Conservation (phyloP, 192 early-diverging fungal genomes). For the Coemansia sp. region DNA sequence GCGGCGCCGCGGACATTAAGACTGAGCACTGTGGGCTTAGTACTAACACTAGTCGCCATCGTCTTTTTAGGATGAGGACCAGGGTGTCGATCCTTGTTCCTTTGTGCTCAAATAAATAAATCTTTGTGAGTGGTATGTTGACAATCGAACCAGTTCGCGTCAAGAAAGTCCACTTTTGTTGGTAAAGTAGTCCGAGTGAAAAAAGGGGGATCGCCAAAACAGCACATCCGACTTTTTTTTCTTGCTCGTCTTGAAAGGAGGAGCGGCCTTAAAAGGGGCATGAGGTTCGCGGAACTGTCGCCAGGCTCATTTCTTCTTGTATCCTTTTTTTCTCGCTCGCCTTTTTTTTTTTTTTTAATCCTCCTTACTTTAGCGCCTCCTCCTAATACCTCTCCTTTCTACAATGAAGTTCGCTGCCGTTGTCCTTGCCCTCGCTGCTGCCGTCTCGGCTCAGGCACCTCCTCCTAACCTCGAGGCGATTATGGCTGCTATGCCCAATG, state of each 20-base stretch:
- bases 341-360: background rate
- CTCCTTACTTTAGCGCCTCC: background rate
- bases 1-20: background rate
- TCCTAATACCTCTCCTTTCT: background rate
- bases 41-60: background rate
- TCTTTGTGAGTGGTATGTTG: background rate
- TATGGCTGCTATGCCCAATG: constrained; percentile 29
- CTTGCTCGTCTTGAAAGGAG: background rate
- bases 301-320: background rate
- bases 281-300: background rate
- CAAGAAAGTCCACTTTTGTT: background rate
- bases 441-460: constrained; percentile 8
- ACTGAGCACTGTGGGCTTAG: background rate
- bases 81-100: background rate
- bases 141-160: background rate
- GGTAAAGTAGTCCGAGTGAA: background rate
- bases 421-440: constrained; percentile 16
- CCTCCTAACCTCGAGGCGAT: constrained; percentile 36
- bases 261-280: background rate
- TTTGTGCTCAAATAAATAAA: too few relatives aligned
- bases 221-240: background rate
- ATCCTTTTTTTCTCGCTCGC: background rate
- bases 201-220: background rate
- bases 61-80: background rate
- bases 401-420: constrained; percentile 42